Conservation (phyloP, 345 rosid species). For the sweet orange (Citrus sinensis) region DVS_A1.0 CM039163.1:8371001-8371500, state of each 20-base stretch:
- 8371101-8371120: slow-evolving; percentile 57
- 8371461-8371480: slow-evolving; percentile 58
- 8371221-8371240: slow-evolving; percentile 59
- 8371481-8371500: slow-evolving; percentile 43
- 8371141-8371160: neutral
- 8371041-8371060: slow-evolving; percentile 88
- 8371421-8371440: neutral
- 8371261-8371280: slow-evolving; percentile 39
- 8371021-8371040: slow-evolving; percentile 84
- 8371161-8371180: neutral
- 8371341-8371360: neutral
- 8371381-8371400: neutral
- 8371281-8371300: neutral
- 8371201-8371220: slow-evolving; percentile 69
- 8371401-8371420: neutral
- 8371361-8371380: neutral
- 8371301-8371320: neutral
- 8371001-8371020: neutral
- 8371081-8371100: slow-evolving; percentile 86
- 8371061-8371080: slow-evolving; percentile 80
- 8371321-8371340: neutral
- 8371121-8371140: slow-evolving; percentile 12
- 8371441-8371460: neutral
- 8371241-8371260: slow-evolving; percentile 52
- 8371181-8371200: slow-evolving; percentile 52